Percentiles rank a stretch among this genome's conserved stretches.
Conservation (phyloP, 202 grass and related monocot species). For the Panicum virgatum region DNA sequence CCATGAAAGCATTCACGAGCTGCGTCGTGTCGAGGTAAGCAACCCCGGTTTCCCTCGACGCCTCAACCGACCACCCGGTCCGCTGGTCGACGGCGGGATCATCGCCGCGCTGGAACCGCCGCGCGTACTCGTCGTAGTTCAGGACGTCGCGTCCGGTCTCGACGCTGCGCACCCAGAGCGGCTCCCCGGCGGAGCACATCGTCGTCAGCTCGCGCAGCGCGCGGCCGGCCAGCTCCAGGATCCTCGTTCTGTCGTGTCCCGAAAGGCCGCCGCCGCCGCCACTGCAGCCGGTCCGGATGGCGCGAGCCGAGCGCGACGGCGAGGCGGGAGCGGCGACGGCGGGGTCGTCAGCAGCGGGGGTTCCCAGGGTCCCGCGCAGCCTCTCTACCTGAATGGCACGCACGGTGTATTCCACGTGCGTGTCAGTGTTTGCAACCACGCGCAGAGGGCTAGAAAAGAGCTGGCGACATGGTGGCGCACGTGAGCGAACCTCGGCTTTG, state of each 20-base stretch:
- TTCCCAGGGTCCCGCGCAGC: conserved; percentile 38
- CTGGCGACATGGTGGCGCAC: background rate
- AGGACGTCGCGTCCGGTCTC: conserved; percentile 75
- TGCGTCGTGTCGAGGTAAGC: conserved; percentile 51
- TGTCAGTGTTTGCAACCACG: background rate
- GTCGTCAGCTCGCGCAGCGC: no score
- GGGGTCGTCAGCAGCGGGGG: background rate
- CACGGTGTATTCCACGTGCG: background rate
- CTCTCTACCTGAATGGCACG: conserved; percentile 57
- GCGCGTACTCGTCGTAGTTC: conserved; percentile 78
- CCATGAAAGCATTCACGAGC: conserved; percentile 72
- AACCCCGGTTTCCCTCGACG: conserved; percentile 52
- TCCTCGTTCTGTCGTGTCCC: conserved; percentile 49
- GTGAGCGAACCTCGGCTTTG: conserved; percentile 63
- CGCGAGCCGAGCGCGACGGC: conserved; percentile 31
- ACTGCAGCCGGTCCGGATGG: conserved; percentile 17
- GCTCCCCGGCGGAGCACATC: conserved; percentile 61
- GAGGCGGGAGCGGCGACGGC: conserved; percentile 29
- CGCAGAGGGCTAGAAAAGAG: background rate
- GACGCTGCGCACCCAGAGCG: conserved; percentile 70
- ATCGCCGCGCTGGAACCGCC: conserved; percentile 41
- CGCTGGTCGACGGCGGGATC: conserved; percentile 36
- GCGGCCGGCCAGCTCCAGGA: no score
- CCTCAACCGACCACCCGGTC: conserved; percentile 54
- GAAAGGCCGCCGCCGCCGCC: conserved; percentile 24